Percentiles rank a stretch among this genome's conserved stretches.
These are phyloP conservation scores for Spongispora temasekensis DNA, from an alignment of 1,284 basidiomycete genomes.

Conservation along the genomic window DNA sequence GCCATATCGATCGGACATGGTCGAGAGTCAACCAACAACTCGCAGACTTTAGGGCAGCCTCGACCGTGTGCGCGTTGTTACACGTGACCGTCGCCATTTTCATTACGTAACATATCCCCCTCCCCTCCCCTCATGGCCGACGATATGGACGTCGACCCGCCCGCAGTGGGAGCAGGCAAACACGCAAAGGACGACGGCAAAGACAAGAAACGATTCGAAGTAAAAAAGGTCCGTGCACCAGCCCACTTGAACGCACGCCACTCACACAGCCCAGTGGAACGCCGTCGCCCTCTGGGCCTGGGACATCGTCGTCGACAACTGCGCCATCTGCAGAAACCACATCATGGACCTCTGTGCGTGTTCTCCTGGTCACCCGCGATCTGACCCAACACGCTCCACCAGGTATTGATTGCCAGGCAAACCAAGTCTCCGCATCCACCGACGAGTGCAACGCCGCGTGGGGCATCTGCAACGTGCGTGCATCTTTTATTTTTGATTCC, in stretches of 20 bases:
- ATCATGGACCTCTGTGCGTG: constrained; percentile 96
- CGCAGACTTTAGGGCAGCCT: constrained; percentile 38
- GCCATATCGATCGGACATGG: constrained; percentile 41
- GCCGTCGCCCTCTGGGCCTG: constrained; percentile 96
- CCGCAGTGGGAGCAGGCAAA: constrained; percentile 41
- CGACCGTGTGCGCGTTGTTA: constrained; percentile 31
- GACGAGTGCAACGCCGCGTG: constrained; percentile 99
- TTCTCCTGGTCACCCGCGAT: constrained; percentile 8
- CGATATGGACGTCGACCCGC: constrained; percentile 80
- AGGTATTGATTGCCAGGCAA: constrained; percentile 99
- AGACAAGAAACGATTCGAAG: constrained; percentile 85
- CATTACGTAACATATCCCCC: constrained; percentile 18
- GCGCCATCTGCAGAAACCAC: constrained; percentile 94
- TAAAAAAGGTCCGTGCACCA: constrained; percentile 87
- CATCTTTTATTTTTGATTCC: background rate
- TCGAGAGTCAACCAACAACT: constrained; percentile 29
- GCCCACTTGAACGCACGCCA: too few species aligned
- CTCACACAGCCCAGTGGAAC: constrained; percentile 73
- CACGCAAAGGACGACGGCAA: constrained; percentile 63
- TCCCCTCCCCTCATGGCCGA: constrained; percentile 62
- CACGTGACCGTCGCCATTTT: constrained; percentile 31
- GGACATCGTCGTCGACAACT: constrained; percentile 97
- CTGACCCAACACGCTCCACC: constrained; percentile 9
- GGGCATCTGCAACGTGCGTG: constrained; percentile 96
- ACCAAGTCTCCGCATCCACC: constrained; percentile 94